phyloP scores from a whole-genome alignment of 306 rosid genomes.

The Psophocarpus tetragonolobus region DNA sequence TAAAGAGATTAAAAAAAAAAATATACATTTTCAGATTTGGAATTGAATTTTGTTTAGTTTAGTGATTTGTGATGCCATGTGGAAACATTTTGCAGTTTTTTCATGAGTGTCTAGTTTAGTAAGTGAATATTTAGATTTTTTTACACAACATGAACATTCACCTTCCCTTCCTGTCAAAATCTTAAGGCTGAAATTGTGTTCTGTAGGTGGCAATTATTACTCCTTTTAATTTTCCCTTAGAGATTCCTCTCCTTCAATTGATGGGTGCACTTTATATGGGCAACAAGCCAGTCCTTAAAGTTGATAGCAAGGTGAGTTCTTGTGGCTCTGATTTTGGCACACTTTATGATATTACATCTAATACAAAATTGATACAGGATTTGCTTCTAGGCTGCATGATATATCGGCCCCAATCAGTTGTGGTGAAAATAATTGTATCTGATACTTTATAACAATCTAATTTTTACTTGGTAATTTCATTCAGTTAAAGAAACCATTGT shows the following conservation, averaged over 20 bases:
- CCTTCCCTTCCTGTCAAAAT: not conserved
- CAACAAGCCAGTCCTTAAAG: slow-evolving; percentile 94
- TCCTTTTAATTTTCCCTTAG: slow-evolving; percentile 95
- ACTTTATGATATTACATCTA: slow-evolving; percentile 13
- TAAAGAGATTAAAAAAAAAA: not conserved
- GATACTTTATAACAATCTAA: not conserved
- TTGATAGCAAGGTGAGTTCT: slow-evolving; percentile 81
- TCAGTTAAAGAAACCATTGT: not conserved
- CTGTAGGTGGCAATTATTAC: slow-evolving; percentile 90
- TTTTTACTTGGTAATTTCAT: not conserved
- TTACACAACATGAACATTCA: not conserved
- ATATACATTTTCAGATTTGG: not conserved
- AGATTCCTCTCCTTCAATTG: slow-evolving; percentile 95
- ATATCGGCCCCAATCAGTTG: not conserved
- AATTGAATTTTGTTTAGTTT: slow-evolving; percentile 31
- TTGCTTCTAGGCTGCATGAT: slow-evolving; percentile 6
- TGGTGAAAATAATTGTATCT: slow-evolving; percentile 6
- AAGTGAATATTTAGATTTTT: not conserved
- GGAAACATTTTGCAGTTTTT: slow-evolving; percentile 12
- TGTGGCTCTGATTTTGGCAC: slow-evolving; percentile 20
- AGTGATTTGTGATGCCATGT: not conserved
- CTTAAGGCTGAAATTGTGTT: slow-evolving; percentile 12
- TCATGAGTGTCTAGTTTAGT: not conserved
- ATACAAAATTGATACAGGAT: not conserved
- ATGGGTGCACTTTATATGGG: slow-evolving; percentile 99